Percentiles rank a stretch among this genome's conserved stretches.
These are phyloP conservation scores for Cenchrus americanus DNA, from an alignment of 176 grass and related monocot species.

Conservation along the genomic window DNA sequence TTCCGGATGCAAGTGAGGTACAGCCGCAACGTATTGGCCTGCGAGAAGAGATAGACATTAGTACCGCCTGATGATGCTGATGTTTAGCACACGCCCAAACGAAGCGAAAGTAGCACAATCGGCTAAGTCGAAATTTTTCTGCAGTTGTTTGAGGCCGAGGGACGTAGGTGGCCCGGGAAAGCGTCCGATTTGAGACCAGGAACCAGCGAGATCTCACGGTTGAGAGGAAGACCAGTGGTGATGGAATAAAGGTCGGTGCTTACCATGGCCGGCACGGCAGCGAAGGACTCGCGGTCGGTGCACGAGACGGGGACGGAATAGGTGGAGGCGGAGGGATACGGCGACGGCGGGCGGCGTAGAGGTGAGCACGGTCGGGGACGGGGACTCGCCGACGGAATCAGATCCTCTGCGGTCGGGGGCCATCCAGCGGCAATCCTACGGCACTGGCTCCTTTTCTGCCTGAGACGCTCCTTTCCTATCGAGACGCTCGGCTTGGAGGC, in stretches of 20 bases:
- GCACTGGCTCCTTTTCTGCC: too few species aligned
- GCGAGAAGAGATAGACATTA: conserved; percentile 20
- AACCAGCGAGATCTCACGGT: neutral
- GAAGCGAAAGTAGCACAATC: neutral
- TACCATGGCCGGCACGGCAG: conserved; percentile 18
- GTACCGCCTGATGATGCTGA: neutral
- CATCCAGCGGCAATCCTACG: too few species aligned
- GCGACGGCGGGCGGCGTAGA: neutral
- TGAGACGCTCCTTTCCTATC: too few species aligned
- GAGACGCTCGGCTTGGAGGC: too few species aligned
- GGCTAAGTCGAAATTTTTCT: neutral
- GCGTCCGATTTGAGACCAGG: neutral
- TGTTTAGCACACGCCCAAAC: neutral
- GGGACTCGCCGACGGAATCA: neutral
- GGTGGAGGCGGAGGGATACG: neutral
- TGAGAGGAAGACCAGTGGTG: neutral
- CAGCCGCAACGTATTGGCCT: conserved; percentile 79
- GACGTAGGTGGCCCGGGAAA: neutral
- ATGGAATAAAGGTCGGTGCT: neutral
- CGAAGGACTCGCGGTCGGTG: neutral
- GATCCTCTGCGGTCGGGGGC: too few species aligned
- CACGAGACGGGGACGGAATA: neutral
- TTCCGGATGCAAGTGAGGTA: conserved; percentile 95
- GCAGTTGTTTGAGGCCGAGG: neutral
- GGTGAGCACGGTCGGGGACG: neutral